Base-by-base conservation (phyloP, 2,329 filamentous ascomycete species). In the Ampelomyces quisqualis region DNA sequence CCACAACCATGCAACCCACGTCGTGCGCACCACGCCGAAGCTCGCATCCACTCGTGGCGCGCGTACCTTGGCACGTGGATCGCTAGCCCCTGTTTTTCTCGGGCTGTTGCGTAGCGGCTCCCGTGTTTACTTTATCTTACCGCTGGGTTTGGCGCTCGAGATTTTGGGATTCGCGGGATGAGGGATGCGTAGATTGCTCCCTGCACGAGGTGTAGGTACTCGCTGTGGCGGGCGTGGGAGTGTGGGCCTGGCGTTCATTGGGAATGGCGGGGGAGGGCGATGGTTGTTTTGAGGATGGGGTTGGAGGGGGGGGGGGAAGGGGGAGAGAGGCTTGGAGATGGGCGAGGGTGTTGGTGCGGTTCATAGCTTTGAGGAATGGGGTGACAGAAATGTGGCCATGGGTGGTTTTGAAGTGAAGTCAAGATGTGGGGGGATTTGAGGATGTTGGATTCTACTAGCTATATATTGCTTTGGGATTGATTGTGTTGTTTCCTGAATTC, bases 191-290 rank as follows among this genome's bases (percentile, higher is more conserved):
- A 54, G 2, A 73, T 65, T 5, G 58, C 57, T 9, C 73, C 74
- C 26, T 57, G 60, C 19, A 74, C 13, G 6, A 77, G 64, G 13
- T 58, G 68, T 7, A 78, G 60, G 49, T 71, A 73, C 48, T 77
- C 75, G 3, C 66, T 70, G 48, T 77, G 74, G 2, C 49, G 52
- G 38, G 70, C 68, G 47, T 78, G 76, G 70, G 73, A 78, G 51
- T 78, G 76, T 7, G 74, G 61, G 1, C 72, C 73, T 27, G 71
- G 74, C 7, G 71, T 70, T 75, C 76, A 78, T 3, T 59, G 61
- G 1, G 75, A 77, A 7, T 55, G 45, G 0, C 47, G 37, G 0
- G 74, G 74, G 0, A 77, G 64, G 1, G 67, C 69, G 36, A 77
- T 74, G 5, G 66, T 72, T 8, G 73, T 70, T 38, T 50, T 62